phyloP scores from a whole-genome alignment of 2,329 filamentous ascomycete genomes.

The Incumbomyces delicatus region DNA sequence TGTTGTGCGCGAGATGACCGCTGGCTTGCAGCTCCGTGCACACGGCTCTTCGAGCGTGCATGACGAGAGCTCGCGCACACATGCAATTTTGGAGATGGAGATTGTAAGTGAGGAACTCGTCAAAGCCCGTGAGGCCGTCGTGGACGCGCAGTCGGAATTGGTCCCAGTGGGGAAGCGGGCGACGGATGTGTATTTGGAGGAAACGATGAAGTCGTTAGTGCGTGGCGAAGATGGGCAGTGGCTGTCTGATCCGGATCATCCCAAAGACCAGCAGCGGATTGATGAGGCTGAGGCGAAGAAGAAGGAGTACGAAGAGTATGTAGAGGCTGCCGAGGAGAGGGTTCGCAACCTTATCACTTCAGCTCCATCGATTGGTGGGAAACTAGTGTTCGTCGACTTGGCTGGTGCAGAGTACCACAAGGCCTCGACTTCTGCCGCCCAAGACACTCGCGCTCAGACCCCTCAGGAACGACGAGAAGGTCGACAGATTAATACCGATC shows the following conservation, averaged over 20 bases:
- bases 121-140: constrained; percentile 28
- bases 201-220: constrained; percentile 26
- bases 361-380: constrained; percentile 30
- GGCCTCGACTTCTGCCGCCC: too few species aligned
- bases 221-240: constrained; percentile 26
- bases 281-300: constrained; percentile 33
- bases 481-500: too few species aligned
- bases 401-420: constrained; percentile 35
- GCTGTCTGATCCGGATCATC: constrained; percentile 27
- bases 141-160: constrained; percentile 35
- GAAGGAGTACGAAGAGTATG: constrained; percentile 24
- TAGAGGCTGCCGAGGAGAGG: constrained; percentile 28
- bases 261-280: constrained; percentile 29
- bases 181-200: constrained; percentile 32
- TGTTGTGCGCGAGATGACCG: constrained; percentile 23
- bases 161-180: constrained; percentile 37
- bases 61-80: constrained; percentile 37
- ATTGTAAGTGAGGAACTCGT: constrained; percentile 30
- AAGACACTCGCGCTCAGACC: too few species aligned
- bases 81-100: constrained; percentile 36
- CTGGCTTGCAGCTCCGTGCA: constrained; percentile 24
- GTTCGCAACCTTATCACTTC: constrained; percentile 22
- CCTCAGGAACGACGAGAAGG: too few species aligned
- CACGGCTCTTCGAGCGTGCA: constrained; percentile 33
- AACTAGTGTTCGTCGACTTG: constrained; percentile 38